These are phyloP conservation scores for Kluyveromyces lactis DNA, from an alignment of 805 yeast genomes.

Conservation along the genomic window DNA sequence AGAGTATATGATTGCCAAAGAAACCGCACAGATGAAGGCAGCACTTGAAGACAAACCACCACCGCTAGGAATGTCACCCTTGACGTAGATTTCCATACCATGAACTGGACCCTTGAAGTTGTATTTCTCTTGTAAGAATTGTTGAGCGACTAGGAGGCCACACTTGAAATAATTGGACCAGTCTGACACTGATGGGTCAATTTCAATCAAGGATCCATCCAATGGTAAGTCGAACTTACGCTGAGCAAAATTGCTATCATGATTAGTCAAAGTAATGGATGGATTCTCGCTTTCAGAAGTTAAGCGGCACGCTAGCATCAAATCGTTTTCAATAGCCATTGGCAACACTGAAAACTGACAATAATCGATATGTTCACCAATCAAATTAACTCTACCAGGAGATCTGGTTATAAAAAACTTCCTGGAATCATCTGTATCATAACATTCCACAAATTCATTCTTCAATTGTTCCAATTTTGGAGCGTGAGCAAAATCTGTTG, in stretches of 20 bases:
- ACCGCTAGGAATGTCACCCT: slow-evolving; percentile 66
- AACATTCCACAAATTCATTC: slow-evolving; percentile 14
- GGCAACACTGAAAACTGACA: slow-evolving; percentile 60
- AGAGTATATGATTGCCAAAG: slow-evolving; percentile 47
- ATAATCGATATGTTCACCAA: slow-evolving; percentile 72
- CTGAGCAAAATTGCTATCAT: slow-evolving; percentile 29
- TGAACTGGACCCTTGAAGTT: slow-evolving; percentile 28
- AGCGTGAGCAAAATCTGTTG: neutral
- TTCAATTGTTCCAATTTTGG: slow-evolving; percentile 10
- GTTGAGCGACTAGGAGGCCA: slow-evolving; percentile 52
- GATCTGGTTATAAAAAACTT: slow-evolving; percentile 43
- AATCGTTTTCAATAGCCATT: slow-evolving; percentile 61
- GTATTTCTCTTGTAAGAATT: slow-evolving; percentile 32
- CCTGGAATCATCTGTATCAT: slow-evolving; percentile 20
- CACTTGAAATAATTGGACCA: slow-evolving; percentile 70
- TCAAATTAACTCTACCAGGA: slow-evolving; percentile 70
- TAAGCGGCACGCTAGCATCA: slow-evolving; percentile 43
- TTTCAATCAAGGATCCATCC: slow-evolving; percentile 34
- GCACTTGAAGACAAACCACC: slow-evolving; percentile 67
- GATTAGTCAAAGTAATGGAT: slow-evolving; percentile 30
- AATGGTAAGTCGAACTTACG: slow-evolving; percentile 33
- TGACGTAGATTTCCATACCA: slow-evolving; percentile 46
- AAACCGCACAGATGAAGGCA: slow-evolving; percentile 59
- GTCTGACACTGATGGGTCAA: slow-evolving; percentile 41
- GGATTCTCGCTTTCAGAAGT: slow-evolving; percentile 16